Base-by-base conservation (phyloP, 352 stramenopile species). In the Blastocystis hominis region DNA sequence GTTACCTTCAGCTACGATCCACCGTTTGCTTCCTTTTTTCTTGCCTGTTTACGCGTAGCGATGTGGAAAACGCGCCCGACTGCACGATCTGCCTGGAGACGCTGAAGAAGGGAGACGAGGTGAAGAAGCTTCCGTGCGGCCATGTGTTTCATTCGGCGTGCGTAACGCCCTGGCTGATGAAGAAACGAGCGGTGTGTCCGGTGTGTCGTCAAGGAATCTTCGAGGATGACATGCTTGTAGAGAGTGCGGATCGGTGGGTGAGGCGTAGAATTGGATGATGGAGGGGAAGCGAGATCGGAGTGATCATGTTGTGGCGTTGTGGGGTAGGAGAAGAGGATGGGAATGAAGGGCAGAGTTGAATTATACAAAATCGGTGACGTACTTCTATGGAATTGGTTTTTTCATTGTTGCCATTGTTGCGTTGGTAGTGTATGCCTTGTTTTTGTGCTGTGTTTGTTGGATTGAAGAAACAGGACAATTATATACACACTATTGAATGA, bases 391-490 rank as follows among this genome's bases (percentile, higher is more conserved):
- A 13, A 64, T 84, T 3, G 10, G 54, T 24, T 84, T 84, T 53
- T 84, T 84, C n/a, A 24, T 84, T 20, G 24, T 69, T 50, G 55
- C 62, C 6, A 6, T 84, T 30, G 38, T 84, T 38, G 66, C 72
- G 34, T 53, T 53, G 53, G 15, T 84, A 5, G 7, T 84, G 20
- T 84, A 69, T 84, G 15, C 20, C 20, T 17, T 84, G 15, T 68
- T 47, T 42, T 30, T 84, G 50, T 84, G 47, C 38, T 5, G 0
- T 84, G 72, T 84, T 84, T 84, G 72, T 84, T 78, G 36, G n/a
- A 76, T 30, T 30, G n/a, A 59, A 59, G 10, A 59, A n/a, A 59
- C 50, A 59, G 10, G 50, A 59, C n/a, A 59, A 13, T 59, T n/a
- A 59, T 30, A 30, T 59, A 59, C 50, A 59, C 50, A 59, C n/a